Percentiles rank a stretch among this genome's conserved stretches.
Conservation (phyloP, 495 filamentous ascomycete genomes). For the Diplogelasinospora grovesii region DNA sequence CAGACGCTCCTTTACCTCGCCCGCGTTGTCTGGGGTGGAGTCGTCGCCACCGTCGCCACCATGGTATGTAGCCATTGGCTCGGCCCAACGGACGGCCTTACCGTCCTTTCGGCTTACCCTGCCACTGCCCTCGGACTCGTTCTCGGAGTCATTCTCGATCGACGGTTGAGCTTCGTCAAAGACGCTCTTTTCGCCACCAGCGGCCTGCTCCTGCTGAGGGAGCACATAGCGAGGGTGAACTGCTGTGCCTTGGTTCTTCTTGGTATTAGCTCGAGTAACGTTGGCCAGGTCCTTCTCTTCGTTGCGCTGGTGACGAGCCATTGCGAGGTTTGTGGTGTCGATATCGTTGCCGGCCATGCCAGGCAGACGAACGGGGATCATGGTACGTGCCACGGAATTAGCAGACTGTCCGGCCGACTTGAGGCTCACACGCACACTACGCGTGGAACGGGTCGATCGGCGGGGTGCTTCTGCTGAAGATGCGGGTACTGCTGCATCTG, state of each 20-base stretch:
- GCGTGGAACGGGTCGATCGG: constrained; percentile 23
- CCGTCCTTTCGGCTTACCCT: constrained; percentile 7
- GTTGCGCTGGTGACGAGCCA: constrained; percentile 23
- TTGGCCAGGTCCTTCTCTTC: constrained; percentile 47
- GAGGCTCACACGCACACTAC: constrained; percentile 19
- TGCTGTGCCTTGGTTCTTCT: constrained; percentile 47
- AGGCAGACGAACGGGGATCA: constrained; percentile 24
- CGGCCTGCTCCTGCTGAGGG: constrained; percentile 19
- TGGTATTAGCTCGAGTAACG: constrained; percentile 44
- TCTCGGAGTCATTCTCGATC: neutral
- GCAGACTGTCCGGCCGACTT: constrained; percentile 23
- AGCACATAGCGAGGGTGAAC: constrained; percentile 25
- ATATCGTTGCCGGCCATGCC: constrained; percentile 17
- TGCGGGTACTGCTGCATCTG: no score
- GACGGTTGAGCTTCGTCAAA: constrained; percentile 13
- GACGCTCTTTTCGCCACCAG: constrained; percentile 25
- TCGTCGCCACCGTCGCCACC: constrained; percentile 11
- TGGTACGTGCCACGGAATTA: constrained; percentile 25
- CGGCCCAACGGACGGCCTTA: constrained; percentile 27
- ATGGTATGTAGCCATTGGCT: constrained; percentile 23
- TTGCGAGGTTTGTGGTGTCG: constrained; percentile 10
- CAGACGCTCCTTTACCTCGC: constrained; percentile 11
- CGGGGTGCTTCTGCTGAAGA: constrained; percentile 13
- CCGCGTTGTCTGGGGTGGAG: constrained; percentile 5
- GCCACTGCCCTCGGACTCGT: neutral